Percentiles rank a stretch among this genome's conserved stretches.
These are phyloP conservation scores for Rauvolfia tetraphylla DNA, from an alignment of 257 asterid species.

Conservation along the genomic window DNA sequence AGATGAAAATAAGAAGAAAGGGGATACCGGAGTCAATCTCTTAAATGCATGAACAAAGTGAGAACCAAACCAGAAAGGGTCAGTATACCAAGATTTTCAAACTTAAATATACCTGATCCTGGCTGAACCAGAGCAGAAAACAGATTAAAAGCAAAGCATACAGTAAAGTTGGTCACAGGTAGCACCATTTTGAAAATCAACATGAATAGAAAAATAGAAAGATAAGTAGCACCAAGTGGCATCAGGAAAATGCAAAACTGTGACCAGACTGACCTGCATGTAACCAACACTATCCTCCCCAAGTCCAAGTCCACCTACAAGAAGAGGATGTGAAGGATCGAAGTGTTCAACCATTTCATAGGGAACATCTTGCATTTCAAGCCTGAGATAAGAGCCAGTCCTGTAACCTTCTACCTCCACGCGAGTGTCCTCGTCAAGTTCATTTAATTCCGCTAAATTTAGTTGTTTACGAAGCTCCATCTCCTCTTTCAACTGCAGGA, in stretches of 20 bases:
- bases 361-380: conserved; percentile 85
- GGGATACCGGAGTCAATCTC: background rate
- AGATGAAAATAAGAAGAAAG: no score
- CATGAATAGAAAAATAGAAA: background rate
- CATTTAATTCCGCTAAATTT: conserved; percentile 80
- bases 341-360: conserved; percentile 92
- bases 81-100: background rate
- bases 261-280: conserved; percentile 68
- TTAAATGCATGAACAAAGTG: background rate
- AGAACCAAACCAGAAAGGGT: background rate
- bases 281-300: conserved; percentile 95
- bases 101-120: background rate
- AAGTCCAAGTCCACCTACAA: conserved; percentile 87
- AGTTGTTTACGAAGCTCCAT: conserved; percentile 76
- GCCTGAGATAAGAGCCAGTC: conserved; percentile 85
- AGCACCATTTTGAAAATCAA: background rate
- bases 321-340: conserved; percentile 84
- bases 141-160: no score
- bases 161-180: background rate
- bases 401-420: conserved; percentile 82
- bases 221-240: background rate
- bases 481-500: conserved; percentile 75
- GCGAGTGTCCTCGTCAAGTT: conserved; percentile 84
- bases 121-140: background rate
- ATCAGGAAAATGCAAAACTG: background rate